A percentile compares a stretch with the other conserved stretches of the same genome.
Conservation (phyloP, 2,329 filamentous ascomycete species). For the Aspergillus novoparasiticus region DNA sequence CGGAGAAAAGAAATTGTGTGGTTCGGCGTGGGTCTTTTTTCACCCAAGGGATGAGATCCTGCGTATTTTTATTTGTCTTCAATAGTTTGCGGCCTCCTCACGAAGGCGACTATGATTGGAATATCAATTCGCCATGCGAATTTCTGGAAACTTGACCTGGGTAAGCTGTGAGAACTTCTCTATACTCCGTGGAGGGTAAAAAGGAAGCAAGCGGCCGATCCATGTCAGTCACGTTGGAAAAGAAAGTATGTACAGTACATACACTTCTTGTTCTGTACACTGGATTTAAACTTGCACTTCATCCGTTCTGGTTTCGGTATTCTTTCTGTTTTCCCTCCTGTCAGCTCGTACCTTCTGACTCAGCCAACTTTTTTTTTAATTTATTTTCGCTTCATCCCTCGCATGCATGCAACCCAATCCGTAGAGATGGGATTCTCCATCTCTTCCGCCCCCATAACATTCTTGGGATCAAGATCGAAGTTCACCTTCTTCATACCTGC, state of each 20-base stretch:
- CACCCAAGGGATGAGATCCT: neutral
- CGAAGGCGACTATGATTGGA: neutral
- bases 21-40: neutral
- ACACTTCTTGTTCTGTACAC: no score
- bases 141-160: neutral
- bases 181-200: neutral
- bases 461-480: neutral
- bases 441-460: neutral
- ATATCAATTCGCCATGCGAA: neutral
- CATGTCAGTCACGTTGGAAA: no score
- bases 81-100: neutral
- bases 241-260: no score
- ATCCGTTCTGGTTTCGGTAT: neutral
- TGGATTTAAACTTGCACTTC: neutral
- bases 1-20: slow-evolving; percentile 4
- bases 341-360: neutral
- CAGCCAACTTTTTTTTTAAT: neutral
- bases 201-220: neutral
- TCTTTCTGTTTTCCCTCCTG: neutral
- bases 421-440: neutral
- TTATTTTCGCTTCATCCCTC: neutral
- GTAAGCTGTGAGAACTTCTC: neutral
- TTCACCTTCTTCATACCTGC: neutral
- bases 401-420: neutral
- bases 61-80: neutral